Evolutionary conservation across 805 yeast genomes (phyloP), one percentile per base, ranked within the genome.

Genomic region (Pichia paraexigua): DNA sequence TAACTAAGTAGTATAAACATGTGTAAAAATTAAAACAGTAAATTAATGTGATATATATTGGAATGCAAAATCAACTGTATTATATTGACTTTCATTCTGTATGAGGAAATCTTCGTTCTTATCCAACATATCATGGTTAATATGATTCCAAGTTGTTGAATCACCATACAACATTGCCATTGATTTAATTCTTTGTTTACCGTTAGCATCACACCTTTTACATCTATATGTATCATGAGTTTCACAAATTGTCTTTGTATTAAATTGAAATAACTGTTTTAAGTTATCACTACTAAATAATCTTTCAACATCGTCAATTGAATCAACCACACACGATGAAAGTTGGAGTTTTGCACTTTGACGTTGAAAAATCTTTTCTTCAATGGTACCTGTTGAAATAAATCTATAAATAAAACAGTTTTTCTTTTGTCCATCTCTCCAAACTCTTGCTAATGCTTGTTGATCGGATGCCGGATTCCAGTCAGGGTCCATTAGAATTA

Each of bases 381-480:
- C 99, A 49, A 92, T 94, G 1, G 96, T 82, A 13, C 99, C 99
- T 0, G 98, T 90, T 8, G 95, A 79, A 52, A 92, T 91, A 59
- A 94, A 91, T 58, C 99, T 75, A 67, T 94, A 94, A 41, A 92
- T 94, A 62, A 85, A 92, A 71, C 99, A 94, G 66, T 87, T 96
- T 67, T 92, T 94, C 74, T 87, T 92, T 64, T 92, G 99, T 0
- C 99, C 99, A 70, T 94, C 99, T 75, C 99, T 82, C 98, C 98
- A 94, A 6, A 94, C 96, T 67, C 99, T 79, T 0, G 98, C 98
- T 55, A 94, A 73, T 0, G 98, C 98, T 69, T 92, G 99, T 65
- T 94, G 98, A 64, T 92, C 99, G 1, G 96, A 85, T 0, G 99
- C 98, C 0, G 99, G 99, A 62, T 92, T 92, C 99, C 99, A 94